Conservation (phyloP, 495 filamentous ascomycete species). For the Aspergillus cavernicola region DNA sequence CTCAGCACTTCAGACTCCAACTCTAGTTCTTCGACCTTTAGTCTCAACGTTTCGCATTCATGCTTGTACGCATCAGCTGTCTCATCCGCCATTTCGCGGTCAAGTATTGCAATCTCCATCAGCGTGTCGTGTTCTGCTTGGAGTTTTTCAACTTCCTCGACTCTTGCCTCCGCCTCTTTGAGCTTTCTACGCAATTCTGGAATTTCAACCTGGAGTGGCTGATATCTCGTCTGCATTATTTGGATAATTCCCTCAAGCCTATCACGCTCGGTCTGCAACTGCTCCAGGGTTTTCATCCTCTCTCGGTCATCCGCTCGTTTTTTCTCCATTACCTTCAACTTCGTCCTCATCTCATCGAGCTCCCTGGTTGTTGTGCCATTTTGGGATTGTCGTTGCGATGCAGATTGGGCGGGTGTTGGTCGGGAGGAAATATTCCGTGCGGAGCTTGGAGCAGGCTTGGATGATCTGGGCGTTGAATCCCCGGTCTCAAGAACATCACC, state of each 20-base stretch:
- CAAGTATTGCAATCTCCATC: constrained; percentile 83
- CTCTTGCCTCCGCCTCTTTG: constrained; percentile 66
- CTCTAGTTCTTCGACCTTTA: constrained; percentile 76
- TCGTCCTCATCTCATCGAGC: constrained; percentile 74
- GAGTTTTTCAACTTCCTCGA: constrained; percentile 65
- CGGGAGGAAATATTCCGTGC: constrained; percentile 22
- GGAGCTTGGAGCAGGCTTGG: constrained; percentile 33
- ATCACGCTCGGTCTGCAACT: constrained; percentile 73
- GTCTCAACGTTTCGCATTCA: constrained; percentile 74
- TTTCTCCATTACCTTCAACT: constrained; percentile 74
- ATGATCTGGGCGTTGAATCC: constrained; percentile 9
- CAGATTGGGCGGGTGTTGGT: constrained; percentile 22
- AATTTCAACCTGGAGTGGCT: constrained; percentile 80
- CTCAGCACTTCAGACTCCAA: constrained; percentile 82
- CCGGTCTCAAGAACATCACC: constrained; percentile 22
- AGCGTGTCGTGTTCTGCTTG: constrained; percentile 80
- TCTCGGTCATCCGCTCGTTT: constrained; percentile 85
- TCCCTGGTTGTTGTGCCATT: constrained; percentile 55
- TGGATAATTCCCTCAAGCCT: constrained; percentile 87
- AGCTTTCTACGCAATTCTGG: constrained; percentile 68
- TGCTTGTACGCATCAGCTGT: constrained; percentile 73
- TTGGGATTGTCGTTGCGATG: constrained; percentile 28
- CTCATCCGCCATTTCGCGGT: constrained; percentile 96
- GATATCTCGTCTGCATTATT: constrained; percentile 85
- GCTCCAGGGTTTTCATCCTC: constrained; percentile 73